These are phyloP conservation scores for Geotrichum phurueaensis DNA, from an alignment of 1,139 yeast species.

Conservation along the genomic window DNA sequence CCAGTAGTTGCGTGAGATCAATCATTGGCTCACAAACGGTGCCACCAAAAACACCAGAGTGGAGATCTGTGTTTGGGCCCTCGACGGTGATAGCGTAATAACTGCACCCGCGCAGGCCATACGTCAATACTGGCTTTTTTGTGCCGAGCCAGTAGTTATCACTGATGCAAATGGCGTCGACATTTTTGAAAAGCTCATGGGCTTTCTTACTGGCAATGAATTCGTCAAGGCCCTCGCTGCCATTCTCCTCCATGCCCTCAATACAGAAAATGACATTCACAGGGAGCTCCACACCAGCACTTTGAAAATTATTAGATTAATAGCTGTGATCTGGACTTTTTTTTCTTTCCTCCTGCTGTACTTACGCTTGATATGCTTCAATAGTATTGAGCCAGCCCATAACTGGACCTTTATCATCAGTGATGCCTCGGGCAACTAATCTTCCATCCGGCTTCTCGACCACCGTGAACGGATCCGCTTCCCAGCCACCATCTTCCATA, in stretches of 20 bases:
- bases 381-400: constrained; percentile 93
- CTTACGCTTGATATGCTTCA: constrained; percentile 69
- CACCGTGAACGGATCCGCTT: constrained; percentile 79
- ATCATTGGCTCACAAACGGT: constrained; percentile 96
- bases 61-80: constrained; percentile 97
- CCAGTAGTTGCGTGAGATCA: constrained; percentile 72
- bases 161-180: constrained; percentile 90
- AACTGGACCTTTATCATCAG: constrained; percentile 98
- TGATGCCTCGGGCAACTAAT: constrained; percentile 86
- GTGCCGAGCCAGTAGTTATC: constrained; percentile 99
- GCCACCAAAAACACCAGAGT: constrained; percentile 97
- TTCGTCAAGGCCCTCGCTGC: constrained; percentile 84
- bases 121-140: constrained; percentile 90
- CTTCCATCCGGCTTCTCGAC: constrained; percentile 51
- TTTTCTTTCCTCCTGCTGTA: not conserved
- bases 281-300: constrained; percentile 77
- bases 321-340: no score
- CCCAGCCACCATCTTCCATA: constrained; percentile 83
- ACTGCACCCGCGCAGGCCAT: constrained; percentile 94
- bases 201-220: constrained; percentile 71
- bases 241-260: constrained; percentile 99
- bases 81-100: constrained; percentile 76
- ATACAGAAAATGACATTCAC: constrained; percentile 89
- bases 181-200: constrained; percentile 66
- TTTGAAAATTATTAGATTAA: constrained; percentile 39